Evolutionary conservation across 306 rosid genomes (phyloP), one percentile per base, ranked within the genome.

Genomic region (Potentilla sterilis): DNA sequence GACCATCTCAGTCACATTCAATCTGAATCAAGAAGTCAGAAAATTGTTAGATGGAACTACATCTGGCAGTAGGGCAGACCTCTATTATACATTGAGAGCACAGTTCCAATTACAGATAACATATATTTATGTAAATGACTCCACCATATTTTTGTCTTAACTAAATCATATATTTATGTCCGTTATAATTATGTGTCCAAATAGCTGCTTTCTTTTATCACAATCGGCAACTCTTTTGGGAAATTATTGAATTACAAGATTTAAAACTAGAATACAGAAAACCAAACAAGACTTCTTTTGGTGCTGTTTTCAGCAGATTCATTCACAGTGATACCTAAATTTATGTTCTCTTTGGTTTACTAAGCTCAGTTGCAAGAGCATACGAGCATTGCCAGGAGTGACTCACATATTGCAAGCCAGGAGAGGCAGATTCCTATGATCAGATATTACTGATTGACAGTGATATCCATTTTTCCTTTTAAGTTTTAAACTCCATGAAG

Each of bases 1-100:
- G 77, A 84, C 75, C 81, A 95, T 82, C 85, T 92, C 89, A 74
- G 81, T 72, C 67, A 67, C 84, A 71, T 78, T 83, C 97, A 92
- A 90, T 58, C 98, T 92, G 89, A 70, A 85, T 82, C 73, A 70
- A 77, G 82, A 70, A 48, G 54, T 67, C 49, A 76, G 78, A 77
- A n/a, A 66, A 67, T 80, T 67, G 61, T 81, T 28, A 75, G 70
- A n/a, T n/a, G n/a, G n/a, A n/a, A n/a, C n/a, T n/a, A n/a, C n/a
- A n/a, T n/a, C n/a, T 55, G 73, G 79, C 11, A 40, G 57, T 43
- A 70, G 61, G 44, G 72, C 21, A 77, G 43, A 34, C 16, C 62
- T 58, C 66, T 42, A 28, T 55, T 10, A 15, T 28, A 19, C 61
- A 18, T 47, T 64, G n/a, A n/a, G n/a, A n/a, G 21, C 49, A 16